These are phyloP conservation scores for Lagenaria siceraria DNA, from an alignment of 306 rosid species.

Conservation along the genomic window DNA sequence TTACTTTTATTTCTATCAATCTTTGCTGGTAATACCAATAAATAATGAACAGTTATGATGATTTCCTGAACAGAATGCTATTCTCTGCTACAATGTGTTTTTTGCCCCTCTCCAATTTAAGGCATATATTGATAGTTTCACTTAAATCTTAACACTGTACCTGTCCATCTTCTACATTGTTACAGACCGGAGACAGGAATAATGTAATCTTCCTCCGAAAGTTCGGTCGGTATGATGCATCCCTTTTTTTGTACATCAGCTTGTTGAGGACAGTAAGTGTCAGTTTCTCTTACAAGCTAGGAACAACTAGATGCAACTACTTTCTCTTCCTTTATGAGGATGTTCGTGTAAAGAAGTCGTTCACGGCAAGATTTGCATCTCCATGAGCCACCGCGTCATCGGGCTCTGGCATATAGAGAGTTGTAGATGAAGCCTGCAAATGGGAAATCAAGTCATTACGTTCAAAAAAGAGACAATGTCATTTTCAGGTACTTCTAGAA, in stretches of 20 bases:
- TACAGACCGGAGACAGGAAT: neutral
- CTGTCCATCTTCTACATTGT: conserved; percentile 5
- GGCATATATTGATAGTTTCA: neutral
- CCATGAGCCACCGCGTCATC: conserved; percentile 95
- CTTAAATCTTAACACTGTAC: conserved; percentile 2
- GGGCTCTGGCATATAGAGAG: conserved; percentile 74
- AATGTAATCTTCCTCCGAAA: neutral
- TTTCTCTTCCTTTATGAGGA: conserved; percentile 20
- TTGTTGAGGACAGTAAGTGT: neutral
- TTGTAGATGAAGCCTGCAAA: conserved; percentile 63
- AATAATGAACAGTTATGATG: conserved; percentile 4
- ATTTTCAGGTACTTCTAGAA: neutral
- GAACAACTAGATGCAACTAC: conserved; percentile 15
- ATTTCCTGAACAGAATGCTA: neutral
- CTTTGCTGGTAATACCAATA: neutral
- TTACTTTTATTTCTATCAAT: neutral
- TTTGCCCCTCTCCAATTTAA: neutral
- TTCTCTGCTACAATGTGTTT: neutral
- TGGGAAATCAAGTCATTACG: neutral
- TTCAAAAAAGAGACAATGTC: neutral
- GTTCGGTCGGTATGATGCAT: neutral
- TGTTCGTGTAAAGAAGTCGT: conserved; percentile 76
- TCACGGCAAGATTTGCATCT: conserved; percentile 79
- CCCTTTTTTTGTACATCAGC: neutral
- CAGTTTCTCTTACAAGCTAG: conserved; percentile 10